Evolutionary conservation across 2,329 filamentous ascomycete species (phyloP).

Genomic region (Paecilomyces sp.): DNA sequence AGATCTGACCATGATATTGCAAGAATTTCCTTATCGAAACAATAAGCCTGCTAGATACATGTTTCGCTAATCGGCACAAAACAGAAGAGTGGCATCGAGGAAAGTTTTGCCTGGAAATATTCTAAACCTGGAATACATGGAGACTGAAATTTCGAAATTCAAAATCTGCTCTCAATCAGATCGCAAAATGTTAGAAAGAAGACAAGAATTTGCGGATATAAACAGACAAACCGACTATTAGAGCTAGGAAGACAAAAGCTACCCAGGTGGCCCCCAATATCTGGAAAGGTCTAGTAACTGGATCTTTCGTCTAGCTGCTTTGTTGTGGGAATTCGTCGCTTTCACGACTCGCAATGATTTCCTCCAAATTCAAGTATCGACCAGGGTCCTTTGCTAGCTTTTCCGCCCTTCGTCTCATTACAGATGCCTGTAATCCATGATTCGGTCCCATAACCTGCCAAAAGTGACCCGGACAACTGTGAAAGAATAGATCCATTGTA

Average conservation of each 20-base stretch:
- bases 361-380: background rate
- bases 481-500: slow-evolving; percentile 5
- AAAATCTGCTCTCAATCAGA: too few relatives aligned
- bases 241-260: background rate
- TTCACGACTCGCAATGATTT: background rate
- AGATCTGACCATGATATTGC: too few relatives aligned
- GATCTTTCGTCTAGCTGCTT: background rate
- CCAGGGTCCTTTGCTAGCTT: background rate
- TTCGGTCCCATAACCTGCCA: slow-evolving; percentile 5
- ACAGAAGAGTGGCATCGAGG: too few relatives aligned
- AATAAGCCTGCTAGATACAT: too few relatives aligned
- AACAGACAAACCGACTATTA: too few relatives aligned
- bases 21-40: too few relatives aligned
- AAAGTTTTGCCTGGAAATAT: too few relatives aligned
- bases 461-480: slow-evolving; percentile 2
- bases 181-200: too few relatives aligned
- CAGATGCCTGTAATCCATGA: slow-evolving; percentile 1
- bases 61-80: too few relatives aligned
- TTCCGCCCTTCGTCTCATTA: slow-evolving; percentile 1
- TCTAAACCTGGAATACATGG: too few relatives aligned
- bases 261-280: background rate
- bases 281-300: background rate
- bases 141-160: too few relatives aligned
- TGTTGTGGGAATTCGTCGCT: background rate
- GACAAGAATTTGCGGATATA: too few relatives aligned